phyloP scores from a whole-genome alignment of 1,284 basidiomycete species.

The Dichomitus squalens region DNA sequence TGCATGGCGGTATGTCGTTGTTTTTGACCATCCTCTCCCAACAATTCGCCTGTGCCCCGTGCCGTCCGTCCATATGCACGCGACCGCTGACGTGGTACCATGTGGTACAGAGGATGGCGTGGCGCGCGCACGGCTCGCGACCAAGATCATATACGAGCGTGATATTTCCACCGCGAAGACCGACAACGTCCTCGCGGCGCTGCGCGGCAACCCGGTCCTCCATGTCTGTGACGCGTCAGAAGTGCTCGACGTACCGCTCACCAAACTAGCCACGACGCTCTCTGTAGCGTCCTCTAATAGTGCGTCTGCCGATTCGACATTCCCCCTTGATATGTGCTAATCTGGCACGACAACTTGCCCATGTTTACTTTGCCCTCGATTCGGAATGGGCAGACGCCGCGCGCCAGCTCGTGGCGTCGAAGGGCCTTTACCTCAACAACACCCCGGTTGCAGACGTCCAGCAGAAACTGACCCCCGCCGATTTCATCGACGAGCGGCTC shows the following conservation, averaged over 20 bases:
- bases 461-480: slow-evolving; percentile 43
- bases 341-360: too few relatives aligned
- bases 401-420: slow-evolving; percentile 50
- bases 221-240: slow-evolving; percentile 46
- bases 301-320: slow-evolving; percentile 43
- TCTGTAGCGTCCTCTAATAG: slow-evolving; percentile 57
- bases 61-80: background rate
- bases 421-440: slow-evolving; percentile 60
- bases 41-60: background rate
- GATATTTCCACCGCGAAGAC: slow-evolving; percentile 48
- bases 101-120: slow-evolving; percentile 40
- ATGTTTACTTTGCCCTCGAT: background rate
- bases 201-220: slow-evolving; percentile 62
- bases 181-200: slow-evolving; percentile 53
- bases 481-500: slow-evolving; percentile 67
- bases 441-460: slow-evolving; percentile 43
- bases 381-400: slow-evolving; percentile 47
- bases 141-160: slow-evolving; percentile 61
- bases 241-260: slow-evolving; percentile 49
- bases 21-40: background rate
- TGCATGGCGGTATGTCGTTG: slow-evolving; percentile 71
- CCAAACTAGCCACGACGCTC: slow-evolving; percentile 56
- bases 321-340: too few relatives aligned
- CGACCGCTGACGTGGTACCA: background rate
- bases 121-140: slow-evolving; percentile 58